phyloP scores from a whole-genome alignment of 495 filamentous ascomycete species.

The Xylaria grammica region DNA sequence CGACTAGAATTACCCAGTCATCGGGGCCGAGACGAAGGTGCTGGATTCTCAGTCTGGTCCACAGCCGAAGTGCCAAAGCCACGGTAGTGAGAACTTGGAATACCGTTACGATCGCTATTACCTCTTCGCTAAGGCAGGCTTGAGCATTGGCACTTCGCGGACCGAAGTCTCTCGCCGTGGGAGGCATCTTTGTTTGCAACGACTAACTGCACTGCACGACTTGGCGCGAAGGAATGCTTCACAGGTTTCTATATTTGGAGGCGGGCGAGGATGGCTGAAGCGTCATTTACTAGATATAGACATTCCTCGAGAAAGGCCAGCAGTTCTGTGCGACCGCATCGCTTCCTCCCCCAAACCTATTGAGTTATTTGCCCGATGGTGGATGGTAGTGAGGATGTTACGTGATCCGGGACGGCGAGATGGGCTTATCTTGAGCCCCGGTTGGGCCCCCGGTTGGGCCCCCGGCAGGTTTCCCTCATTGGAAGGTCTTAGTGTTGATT shows the following conservation, averaged over 20 bases:
- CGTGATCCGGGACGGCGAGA: too few species aligned
- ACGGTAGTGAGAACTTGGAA: neutral
- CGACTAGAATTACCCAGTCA: neutral
- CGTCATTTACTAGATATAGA: neutral
- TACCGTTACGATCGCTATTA: neutral
- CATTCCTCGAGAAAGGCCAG: neutral
- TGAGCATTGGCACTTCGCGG: neutral
- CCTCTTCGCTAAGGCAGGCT: neutral
- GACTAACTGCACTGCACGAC: neutral
- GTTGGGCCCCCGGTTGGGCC: too few species aligned
- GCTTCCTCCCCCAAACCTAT: too few species aligned
- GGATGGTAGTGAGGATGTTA: too few species aligned
- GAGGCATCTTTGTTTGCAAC: neutral
- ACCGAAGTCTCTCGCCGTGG: neutral
- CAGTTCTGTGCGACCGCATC: too few species aligned
- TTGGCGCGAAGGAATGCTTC: neutral
- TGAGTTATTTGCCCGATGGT: too few species aligned
- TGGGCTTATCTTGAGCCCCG: too few species aligned
- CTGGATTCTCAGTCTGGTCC: neutral
- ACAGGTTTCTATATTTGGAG: neutral
- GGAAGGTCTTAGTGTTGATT: too few species aligned
- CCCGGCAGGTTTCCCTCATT: too few species aligned
- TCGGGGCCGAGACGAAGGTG: neutral
- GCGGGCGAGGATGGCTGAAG: neutral
- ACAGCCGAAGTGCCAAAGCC: neutral